Base-by-base conservation (phyloP, 805 yeast species). In the Candida easanensis region DNA sequence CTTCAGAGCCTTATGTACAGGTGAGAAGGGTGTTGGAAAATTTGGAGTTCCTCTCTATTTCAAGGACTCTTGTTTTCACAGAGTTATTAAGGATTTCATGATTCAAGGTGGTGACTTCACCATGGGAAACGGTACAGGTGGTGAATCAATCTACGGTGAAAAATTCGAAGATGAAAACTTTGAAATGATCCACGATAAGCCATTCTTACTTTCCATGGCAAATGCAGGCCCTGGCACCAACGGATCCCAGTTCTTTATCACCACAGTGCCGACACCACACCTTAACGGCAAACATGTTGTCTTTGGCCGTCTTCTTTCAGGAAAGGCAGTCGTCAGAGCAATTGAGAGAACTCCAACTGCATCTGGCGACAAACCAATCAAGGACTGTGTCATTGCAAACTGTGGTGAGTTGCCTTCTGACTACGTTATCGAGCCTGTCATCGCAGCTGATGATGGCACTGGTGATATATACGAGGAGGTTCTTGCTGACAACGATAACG, bases 221-320 rank as follows among this genome's bases (percentile, higher is more conserved):
- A 91, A 91, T 61, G 87, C 97, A 4, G 98, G 98, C 15, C 89
- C 96, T 46, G 80, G 83, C 63, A 91, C 98, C 38, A 93, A 93
- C 61, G 98, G 98, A 1, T 88, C 97, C 2, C 98, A 91, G 66
- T 93, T 88, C 57, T 91, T 91, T 64, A 81, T 91, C 57, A 91
- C 99, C 21, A 88, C 97, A 3, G 93, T 80, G 2, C 82, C 88
- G 33, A 88, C 97, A 2, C 96, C 98, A 6, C 98, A 91, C 65
- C 76, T 93, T 52, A 91, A 93, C 61, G 95, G 91, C 20, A 91
- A 91, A 64, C 99, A 93, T 63, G 97, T 90, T 40, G 98, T 93
- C 3, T 93, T 93, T 62, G 99, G 99, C 50, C 80, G 85, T 63
- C 89, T 93, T 30, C 66, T 91, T 38, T 66, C 75, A 33, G 97